A percentile compares a stretch with the other conserved stretches of the same genome.
Conservation (phyloP, 1,284 basidiomycete genomes). For the Sphaerobolus stellatus region DNA sequence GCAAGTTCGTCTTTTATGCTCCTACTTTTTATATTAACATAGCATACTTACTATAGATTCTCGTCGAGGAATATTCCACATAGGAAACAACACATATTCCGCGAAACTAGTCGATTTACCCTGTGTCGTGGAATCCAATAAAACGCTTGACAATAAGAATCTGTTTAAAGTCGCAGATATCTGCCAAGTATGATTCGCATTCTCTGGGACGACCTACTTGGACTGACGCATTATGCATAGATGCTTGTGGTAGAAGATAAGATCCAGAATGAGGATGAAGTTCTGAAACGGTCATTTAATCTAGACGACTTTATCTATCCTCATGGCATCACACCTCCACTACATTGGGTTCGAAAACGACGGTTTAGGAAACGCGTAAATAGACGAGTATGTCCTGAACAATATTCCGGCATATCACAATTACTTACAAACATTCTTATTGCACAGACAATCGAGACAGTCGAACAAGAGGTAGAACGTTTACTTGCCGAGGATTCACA, state of each 20-base stretch:
- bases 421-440: background rate
- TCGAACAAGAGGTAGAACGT: constrained; percentile 95
- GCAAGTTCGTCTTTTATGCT: constrained; percentile 40
- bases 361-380: constrained; percentile 91
- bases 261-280: constrained; percentile 66
- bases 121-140: constrained; percentile 93
- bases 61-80: constrained; percentile 86
- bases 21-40: constrained; percentile 3
- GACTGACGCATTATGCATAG: constrained; percentile 36
- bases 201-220: background rate
- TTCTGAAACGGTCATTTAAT: constrained; percentile 70
- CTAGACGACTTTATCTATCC: constrained; percentile 98
- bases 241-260: constrained; percentile 87
- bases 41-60: constrained; percentile 63
- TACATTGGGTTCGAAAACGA: constrained; percentile 89
- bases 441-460: constrained; percentile 88
- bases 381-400: constrained; percentile 55
- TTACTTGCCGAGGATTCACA: constrained; percentile 84
- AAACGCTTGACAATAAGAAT: constrained; percentile 93
- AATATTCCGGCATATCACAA: background rate
- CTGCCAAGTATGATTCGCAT: constrained; percentile 66
- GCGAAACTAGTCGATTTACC: constrained; percentile 97
- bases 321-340: constrained; percentile 93
- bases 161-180: constrained; percentile 99
- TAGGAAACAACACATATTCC: constrained; percentile 78